Conservation (phyloP, 2,329 filamentous ascomycete species). For the Chalaropsis thielavioides region DNA sequence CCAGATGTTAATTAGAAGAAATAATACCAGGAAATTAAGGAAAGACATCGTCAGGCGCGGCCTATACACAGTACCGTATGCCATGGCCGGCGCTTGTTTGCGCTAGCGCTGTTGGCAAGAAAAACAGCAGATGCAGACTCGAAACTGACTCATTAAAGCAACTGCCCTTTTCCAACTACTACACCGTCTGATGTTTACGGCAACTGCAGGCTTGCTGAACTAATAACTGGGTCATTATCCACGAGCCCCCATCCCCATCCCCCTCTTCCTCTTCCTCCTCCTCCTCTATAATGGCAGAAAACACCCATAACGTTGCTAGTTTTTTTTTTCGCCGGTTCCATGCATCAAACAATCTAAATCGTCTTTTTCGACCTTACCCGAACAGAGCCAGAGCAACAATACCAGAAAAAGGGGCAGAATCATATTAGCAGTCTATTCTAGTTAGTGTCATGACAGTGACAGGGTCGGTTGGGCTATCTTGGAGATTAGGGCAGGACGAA, state of each 20-base stretch:
- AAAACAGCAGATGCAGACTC: neutral
- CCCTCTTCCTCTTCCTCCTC: no score
- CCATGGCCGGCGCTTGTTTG: neutral
- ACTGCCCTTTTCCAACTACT: neutral
- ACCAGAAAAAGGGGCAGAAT: neutral
- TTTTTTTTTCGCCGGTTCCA: neutral
- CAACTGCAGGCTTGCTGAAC: neutral
- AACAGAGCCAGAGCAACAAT: neutral
- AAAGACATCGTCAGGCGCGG: neutral
- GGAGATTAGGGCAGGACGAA: neutral
- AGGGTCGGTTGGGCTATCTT: neutral
- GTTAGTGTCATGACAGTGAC: constrained; percentile 1
- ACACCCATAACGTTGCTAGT: neutral
- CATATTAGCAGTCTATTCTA: neutral
- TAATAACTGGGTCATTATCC: neutral
- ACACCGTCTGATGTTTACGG: constrained; percentile 3
- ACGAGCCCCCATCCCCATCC: neutral
- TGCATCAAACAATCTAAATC: neutral
- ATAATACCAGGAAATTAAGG: neutral
- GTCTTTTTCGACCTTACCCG: neutral
- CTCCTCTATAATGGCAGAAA: no score
- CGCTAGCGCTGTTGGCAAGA: neutral
- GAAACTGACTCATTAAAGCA: neutral
- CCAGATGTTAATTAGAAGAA: neutral
- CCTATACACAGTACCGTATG: neutral